Conservation (phyloP, 2,329 filamentous ascomycete genomes). For the Furcasterigmium sp. region DNA sequence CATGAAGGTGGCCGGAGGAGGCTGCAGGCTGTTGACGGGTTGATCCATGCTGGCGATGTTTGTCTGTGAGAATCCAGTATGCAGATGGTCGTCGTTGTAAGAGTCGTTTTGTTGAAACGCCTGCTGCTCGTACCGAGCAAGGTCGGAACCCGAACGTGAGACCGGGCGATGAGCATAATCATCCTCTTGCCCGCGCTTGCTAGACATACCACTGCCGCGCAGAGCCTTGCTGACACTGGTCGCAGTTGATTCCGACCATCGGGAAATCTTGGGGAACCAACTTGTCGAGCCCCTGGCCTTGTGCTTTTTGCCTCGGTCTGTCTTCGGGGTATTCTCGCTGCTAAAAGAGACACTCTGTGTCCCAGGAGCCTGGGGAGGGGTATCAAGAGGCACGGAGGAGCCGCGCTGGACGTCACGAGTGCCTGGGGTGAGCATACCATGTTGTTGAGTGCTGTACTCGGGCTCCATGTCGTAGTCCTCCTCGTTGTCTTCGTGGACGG, state of each 20-base stretch:
- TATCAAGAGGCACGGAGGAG: slow-evolving; percentile 49
- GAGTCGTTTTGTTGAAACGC: slow-evolving; percentile 46
- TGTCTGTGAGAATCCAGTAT: slow-evolving; percentile 50
- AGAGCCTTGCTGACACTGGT: slow-evolving; percentile 80
- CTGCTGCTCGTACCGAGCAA: slow-evolving; percentile 61
- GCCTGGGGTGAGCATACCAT: slow-evolving; percentile 51
- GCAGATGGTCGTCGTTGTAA: slow-evolving; percentile 57
- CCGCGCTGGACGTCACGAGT: slow-evolving; percentile 44
- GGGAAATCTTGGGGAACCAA: slow-evolving; percentile 86
- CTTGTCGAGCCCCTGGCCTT: slow-evolving; percentile 77
- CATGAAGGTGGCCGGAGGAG: slow-evolving; percentile 47
- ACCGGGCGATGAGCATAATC: slow-evolving; percentile 50
- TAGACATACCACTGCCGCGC: slow-evolving; percentile 55
- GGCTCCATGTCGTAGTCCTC: slow-evolving; percentile 59
- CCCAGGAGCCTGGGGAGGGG: slow-evolving; percentile 49
- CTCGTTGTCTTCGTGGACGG: slow-evolving; percentile 78
- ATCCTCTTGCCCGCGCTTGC: slow-evolving; percentile 56
- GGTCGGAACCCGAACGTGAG: slow-evolving; percentile 76
- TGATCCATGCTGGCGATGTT: slow-evolving; percentile 30
- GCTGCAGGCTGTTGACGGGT: slow-evolving; percentile 12
- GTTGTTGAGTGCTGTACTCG: slow-evolving; percentile 24
- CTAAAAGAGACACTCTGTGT: slow-evolving; percentile 46
- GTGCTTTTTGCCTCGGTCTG: slow-evolving; percentile 78
- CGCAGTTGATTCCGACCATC: slow-evolving; percentile 95
- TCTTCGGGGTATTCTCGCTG: slow-evolving; percentile 73